phyloP scores from a whole-genome alignment of 352 stramenopile species.

The Globisporangium spinosum region DNA sequence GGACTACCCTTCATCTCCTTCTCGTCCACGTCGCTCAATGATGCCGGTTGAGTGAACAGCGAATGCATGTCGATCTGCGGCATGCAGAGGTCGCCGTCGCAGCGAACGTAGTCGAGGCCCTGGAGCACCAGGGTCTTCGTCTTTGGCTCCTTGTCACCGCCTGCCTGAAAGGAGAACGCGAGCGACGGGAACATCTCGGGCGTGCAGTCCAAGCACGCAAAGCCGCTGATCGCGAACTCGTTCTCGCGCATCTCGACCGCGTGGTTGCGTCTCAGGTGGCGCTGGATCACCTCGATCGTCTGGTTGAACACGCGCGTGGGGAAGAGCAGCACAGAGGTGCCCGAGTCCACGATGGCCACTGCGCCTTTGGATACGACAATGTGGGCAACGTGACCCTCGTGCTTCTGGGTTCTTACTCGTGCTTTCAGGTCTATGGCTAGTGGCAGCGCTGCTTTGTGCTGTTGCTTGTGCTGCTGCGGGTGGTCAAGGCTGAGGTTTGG shows the following conservation, averaged over 20 bases:
- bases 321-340: conserved; percentile 62
- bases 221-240: conserved; percentile 34
- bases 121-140: conserved; percentile 41
- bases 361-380: conserved; percentile 12
- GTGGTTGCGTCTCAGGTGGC: conserved; percentile 29
- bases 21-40: conserved; percentile 11
- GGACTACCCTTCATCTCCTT: not conserved
- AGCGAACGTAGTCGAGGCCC: conserved; percentile 60
- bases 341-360: conserved; percentile 61
- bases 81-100: conserved; percentile 45
- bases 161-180: conserved; percentile 35
- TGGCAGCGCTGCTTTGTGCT: not conserved
- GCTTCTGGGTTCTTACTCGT: not conserved
- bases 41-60: conserved; percentile 23
- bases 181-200: conserved; percentile 53
- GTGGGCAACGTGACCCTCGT: not conserved
- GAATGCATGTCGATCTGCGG: conserved; percentile 56
- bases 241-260: conserved; percentile 24
- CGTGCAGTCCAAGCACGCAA: conserved; percentile 38
- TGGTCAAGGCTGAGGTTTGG: not conserved
- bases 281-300: conserved; percentile 34
- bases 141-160: not conserved
- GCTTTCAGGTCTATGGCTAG: not conserved
- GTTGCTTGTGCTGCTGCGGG: not conserved
- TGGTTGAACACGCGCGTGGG: conserved; percentile 37